Evolutionary conservation across 139 green algal genomes (phyloP).

Genomic region (Dunaliella sp.): DNA sequence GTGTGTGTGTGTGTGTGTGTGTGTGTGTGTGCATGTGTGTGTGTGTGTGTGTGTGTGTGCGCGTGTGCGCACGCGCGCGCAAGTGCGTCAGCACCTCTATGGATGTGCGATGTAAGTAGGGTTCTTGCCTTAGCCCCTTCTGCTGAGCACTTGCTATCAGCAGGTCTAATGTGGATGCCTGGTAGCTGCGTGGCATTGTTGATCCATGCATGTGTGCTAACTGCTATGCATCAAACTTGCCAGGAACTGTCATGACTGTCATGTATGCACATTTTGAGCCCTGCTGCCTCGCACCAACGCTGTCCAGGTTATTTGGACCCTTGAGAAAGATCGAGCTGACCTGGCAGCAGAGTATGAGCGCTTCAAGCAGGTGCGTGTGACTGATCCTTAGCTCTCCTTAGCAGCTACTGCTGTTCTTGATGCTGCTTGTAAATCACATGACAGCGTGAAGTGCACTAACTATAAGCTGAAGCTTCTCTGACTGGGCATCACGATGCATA

Average conservation of each 20-base stretch:
- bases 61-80: neutral
- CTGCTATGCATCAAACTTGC: neutral
- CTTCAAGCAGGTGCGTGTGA: slow-evolving; percentile 6
- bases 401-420: too few species aligned
- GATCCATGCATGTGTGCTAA: neutral
- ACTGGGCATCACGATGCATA: too few species aligned
- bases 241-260: neutral
- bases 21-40: neutral
- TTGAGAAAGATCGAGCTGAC: slow-evolving; percentile 40
- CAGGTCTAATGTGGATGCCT: neutral
- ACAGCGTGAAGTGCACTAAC: too few species aligned
- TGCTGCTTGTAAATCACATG: too few species aligned
- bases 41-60: neutral
- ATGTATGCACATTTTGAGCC: neutral
- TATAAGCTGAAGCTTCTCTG: too few species aligned
- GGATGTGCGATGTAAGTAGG: neutral
- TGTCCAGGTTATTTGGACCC: slow-evolving; percentile 30
- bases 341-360: slow-evolving; percentile 36
- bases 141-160: neutral
- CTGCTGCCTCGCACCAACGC: neutral
- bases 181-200: neutral
- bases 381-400: too few species aligned
- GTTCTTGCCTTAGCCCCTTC: neutral
- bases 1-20: slow-evolving; percentile 5
- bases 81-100: neutral